phyloP scores from a whole-genome alignment of 352 stramenopile species.

The Pythium utonaiense region DNA sequence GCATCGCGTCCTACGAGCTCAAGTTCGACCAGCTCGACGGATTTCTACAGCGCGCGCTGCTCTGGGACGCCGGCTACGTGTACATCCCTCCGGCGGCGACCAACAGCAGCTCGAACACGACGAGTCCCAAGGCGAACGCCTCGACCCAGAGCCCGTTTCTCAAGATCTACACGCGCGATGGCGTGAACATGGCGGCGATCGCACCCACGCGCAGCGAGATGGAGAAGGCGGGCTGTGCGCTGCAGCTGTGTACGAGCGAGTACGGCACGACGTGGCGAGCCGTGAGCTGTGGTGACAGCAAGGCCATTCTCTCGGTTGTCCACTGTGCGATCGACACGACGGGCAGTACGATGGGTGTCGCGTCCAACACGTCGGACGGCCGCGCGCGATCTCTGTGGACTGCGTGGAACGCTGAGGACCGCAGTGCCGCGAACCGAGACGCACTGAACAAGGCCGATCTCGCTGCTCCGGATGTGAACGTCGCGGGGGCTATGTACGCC shows the following conservation, averaged over 20 bases:
- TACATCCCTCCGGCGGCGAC: conserved; percentile 13
- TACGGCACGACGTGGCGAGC: conserved; percentile 18
- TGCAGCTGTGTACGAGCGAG: conserved; percentile 21
- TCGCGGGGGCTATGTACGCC: conserved; percentile 7
- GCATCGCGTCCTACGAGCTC: conserved; percentile 14
- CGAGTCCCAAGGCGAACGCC: neutral
- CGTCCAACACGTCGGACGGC: conserved; percentile 2
- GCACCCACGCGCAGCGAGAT: conserved; percentile 20
- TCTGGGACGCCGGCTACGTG: conserved; percentile 56
- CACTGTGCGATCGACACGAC: conserved; percentile 22
- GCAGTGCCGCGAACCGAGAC: neutral
- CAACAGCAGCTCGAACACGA: neutral
- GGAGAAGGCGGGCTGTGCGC: conserved; percentile 20
- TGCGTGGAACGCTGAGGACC: conserved; percentile 17
- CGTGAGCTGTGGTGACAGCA: conserved; percentile 12
- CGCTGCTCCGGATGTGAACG: conserved; percentile 21
- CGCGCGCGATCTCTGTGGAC: conserved; percentile 19
- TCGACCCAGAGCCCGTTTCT: conserved; percentile 13
- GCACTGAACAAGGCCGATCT: conserved; percentile 13
- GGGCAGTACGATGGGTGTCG: neutral
- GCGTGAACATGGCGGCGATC: conserved; percentile 21
- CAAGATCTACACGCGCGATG: conserved; percentile 23
- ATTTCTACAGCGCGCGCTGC: conserved; percentile 41
- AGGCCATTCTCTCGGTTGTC: conserved; percentile 6
- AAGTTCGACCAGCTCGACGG: conserved; percentile 25